phyloP scores from a whole-genome alignment of 768 basidiomycete genomes.

The Podaxis sp. region DNA sequence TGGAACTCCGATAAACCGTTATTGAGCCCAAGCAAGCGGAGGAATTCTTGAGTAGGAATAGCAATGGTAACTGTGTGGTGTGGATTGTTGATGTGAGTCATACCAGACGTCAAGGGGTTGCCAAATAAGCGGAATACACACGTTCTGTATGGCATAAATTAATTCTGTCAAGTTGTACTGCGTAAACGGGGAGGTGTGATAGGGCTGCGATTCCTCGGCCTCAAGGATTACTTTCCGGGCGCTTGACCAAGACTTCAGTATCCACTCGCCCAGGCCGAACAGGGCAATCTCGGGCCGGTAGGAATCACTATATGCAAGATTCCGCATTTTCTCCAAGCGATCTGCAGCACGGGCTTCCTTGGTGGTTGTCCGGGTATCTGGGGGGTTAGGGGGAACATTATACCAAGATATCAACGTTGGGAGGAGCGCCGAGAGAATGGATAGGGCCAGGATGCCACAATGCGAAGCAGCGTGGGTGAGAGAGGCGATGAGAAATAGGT shows the following conservation, averaged over 20 bases:
- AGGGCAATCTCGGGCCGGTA: conserved; percentile 82
- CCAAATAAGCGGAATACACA: conserved; percentile 37
- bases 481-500: conserved; percentile 66
- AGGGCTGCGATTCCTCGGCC: conserved; percentile 42
- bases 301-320: conserved; percentile 69
- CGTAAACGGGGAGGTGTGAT: conserved; percentile 47
- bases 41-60: conserved; percentile 71
- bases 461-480: conserved; percentile 59
- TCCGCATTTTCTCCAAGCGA: conserved; percentile 73
- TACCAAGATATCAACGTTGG: conserved; percentile 60
- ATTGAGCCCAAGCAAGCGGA: conserved; percentile 79
- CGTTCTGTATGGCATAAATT: conserved; percentile 67
- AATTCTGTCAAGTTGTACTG: conserved; percentile 66
- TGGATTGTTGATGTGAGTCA: conserved; percentile 18
- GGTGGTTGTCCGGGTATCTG: conserved; percentile 46
- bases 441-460: conserved; percentile 56
- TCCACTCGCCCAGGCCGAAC: conserved; percentile 86
- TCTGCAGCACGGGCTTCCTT: conserved; percentile 66
- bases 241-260: conserved; percentile 72
- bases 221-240: conserved; percentile 61
- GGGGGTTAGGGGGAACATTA: conserved; percentile 37
- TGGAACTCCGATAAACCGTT: conserved; percentile 76
- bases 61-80: conserved; percentile 61
- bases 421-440: conserved; percentile 58
- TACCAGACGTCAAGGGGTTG: conserved; percentile 14